phyloP scores from a whole-genome alignment of 768 basidiomycete genomes.

The Agaricus bisporus region DNA sequence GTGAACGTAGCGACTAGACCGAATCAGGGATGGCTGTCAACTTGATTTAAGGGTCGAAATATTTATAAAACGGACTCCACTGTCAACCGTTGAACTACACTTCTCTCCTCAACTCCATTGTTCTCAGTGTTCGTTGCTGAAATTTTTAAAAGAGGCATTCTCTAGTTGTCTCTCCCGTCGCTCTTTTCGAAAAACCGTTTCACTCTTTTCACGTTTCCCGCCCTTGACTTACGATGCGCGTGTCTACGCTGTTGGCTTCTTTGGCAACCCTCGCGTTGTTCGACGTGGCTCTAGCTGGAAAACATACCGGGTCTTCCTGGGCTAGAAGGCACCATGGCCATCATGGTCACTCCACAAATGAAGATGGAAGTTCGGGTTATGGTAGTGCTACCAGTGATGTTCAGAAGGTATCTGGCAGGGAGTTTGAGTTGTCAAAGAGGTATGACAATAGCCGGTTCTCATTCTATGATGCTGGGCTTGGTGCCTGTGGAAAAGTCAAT shows the following conservation, averaged over 20 bases:
- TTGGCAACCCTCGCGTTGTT: slow-evolving; percentile 8
- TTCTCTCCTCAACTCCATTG: background rate
- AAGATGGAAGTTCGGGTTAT: background rate
- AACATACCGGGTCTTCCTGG: background rate
- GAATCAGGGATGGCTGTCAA: background rate
- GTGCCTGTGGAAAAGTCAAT: slow-evolving; percentile 24
- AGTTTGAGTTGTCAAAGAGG: slow-evolving; percentile 30
- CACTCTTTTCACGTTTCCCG: background rate
- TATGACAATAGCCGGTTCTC: slow-evolving; percentile 38
- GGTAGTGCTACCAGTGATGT: slow-evolving; percentile 17
- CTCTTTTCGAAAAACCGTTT: slow-evolving; percentile 5
- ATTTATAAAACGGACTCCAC: background rate
- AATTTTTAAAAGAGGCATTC: background rate
- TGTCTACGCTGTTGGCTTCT: slow-evolving; percentile 1
- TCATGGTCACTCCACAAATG: background rate
- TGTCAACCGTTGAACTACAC: background rate
- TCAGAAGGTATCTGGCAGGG: slow-evolving; percentile 43
- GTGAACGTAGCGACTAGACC: background rate
- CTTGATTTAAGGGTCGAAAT: background rate
- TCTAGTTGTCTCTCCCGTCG: background rate
- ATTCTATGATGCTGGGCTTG: slow-evolving; percentile 38
- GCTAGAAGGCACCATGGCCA: background rate
- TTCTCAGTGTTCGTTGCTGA: background rate
- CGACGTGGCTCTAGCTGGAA: slow-evolving; percentile 1
- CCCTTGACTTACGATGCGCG: background rate